These are phyloP conservation scores for Lomentospora prolificans DNA, from an alignment of 2,329 filamentous ascomycete species.

Conservation along the genomic window DNA sequence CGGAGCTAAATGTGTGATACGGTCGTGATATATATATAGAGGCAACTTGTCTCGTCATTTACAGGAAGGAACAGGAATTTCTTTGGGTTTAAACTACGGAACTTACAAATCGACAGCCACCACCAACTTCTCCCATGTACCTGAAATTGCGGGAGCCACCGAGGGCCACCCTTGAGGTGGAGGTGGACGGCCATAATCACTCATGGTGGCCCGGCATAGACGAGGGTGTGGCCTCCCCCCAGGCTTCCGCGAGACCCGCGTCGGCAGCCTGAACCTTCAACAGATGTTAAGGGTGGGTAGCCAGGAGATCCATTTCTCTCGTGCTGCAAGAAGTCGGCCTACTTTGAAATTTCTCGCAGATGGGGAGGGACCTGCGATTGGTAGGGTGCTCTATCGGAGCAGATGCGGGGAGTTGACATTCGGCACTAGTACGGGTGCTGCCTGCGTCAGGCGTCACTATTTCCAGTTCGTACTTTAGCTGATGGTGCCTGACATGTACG, in stretches of 20 bases:
- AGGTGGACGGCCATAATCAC: too few relatives aligned
- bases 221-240: neutral
- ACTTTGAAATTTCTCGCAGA: neutral
- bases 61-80: too few relatives aligned
- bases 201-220: neutral
- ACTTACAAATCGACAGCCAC: too few relatives aligned
- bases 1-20: too few relatives aligned
- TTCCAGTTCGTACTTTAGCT: neutral
- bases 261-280: neutral
- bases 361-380: neutral
- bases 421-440: neutral
- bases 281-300: neutral
- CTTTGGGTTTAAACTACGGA: too few relatives aligned
- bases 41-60: too few relatives aligned
- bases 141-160: too few relatives aligned
- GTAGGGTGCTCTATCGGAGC: neutral
- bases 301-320: neutral
- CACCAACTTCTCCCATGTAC: too few relatives aligned
- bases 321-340: neutral
- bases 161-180: too few relatives aligned
- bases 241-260: neutral
- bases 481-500: conserved; percentile 1
- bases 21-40: too few relatives aligned
- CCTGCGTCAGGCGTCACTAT: neutral
- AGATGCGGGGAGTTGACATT: neutral